phyloP scores from a whole-genome alignment of 176 grass and related monocot genomes.

The Tillandsia leiboldiana region DNA sequence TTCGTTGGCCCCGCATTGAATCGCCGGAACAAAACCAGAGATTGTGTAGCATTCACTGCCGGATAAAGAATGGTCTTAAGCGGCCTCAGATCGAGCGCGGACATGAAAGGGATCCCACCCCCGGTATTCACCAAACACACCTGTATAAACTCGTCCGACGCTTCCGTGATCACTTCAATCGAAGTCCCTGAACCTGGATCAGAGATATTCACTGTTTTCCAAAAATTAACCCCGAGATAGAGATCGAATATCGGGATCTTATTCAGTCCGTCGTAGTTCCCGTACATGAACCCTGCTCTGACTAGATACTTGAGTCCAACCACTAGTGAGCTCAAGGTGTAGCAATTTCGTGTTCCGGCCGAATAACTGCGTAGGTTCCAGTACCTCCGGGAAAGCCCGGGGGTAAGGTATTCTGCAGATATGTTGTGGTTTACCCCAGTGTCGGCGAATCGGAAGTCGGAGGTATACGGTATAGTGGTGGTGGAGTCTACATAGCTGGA shows the following conservation, averaged over 20 bases:
- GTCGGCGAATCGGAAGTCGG: slow-evolving; percentile 12
- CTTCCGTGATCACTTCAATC: slow-evolving; percentile 20
- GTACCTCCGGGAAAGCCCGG: neutral
- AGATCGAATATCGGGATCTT: slow-evolving; percentile 33
- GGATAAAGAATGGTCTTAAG: slow-evolving; percentile 29
- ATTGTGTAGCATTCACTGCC: slow-evolving; percentile 21
- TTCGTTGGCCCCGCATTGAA: slow-evolving; percentile 20
- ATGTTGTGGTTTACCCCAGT: neutral
- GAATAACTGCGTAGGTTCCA: neutral
- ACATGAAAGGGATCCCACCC: slow-evolving; percentile 43
- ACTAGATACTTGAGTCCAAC: slow-evolving; percentile 34
- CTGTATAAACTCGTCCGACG: slow-evolving; percentile 22
- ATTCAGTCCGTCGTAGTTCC: slow-evolving; percentile 42
- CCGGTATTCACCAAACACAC: slow-evolving; percentile 46
- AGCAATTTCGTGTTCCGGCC: slow-evolving; percentile 31
- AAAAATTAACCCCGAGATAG: slow-evolving; percentile 28
- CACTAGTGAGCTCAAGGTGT: slow-evolving; percentile 31
- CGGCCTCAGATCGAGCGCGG: slow-evolving; percentile 37
- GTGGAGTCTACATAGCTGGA: slow-evolving; percentile 18
- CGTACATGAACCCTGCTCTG: slow-evolving; percentile 36
- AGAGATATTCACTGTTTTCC: slow-evolving; percentile 40
- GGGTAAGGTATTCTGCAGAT: neutral
- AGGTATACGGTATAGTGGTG: slow-evolving; percentile 11
- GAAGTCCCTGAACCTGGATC: neutral
- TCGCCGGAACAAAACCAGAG: slow-evolving; percentile 19